phyloP scores from a whole-genome alignment of 768 basidiomycete species.

The Psilocybe azurescens region DNA sequence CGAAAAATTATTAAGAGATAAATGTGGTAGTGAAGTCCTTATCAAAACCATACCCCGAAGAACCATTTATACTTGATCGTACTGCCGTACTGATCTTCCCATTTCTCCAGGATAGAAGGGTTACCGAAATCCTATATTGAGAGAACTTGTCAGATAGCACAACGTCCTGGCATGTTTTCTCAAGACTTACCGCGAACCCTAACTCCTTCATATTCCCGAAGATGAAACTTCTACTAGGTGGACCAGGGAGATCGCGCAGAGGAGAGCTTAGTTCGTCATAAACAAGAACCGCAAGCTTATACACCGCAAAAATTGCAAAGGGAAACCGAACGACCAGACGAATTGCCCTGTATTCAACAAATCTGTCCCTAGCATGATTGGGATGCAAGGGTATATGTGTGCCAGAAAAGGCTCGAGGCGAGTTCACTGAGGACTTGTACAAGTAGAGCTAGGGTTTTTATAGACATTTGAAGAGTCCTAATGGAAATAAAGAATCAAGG shows the following conservation, averaged over 20 bases:
- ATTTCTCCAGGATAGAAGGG: slow-evolving; percentile 39
- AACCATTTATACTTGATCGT: slow-evolving; percentile 48
- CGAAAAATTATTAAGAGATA: too few relatives aligned
- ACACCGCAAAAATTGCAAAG: slow-evolving; percentile 28
- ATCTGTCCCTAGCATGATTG: background rate
- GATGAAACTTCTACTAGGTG: slow-evolving; percentile 26
- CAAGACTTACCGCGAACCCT: slow-evolving; percentile 5
- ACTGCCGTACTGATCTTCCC: slow-evolving; percentile 49
- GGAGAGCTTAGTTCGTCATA: slow-evolving; percentile 39
- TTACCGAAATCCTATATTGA: slow-evolving; percentile 33
- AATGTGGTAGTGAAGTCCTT: too few relatives aligned
- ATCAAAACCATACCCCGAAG: slow-evolving; percentile 40
- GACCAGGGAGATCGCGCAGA: slow-evolving; percentile 51
- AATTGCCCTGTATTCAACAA: slow-evolving; percentile 11
- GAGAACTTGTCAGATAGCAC: background rate
- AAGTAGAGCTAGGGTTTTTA: too few relatives aligned
- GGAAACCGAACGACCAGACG: slow-evolving; percentile 12
- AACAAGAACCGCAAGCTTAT: slow-evolving; percentile 29
- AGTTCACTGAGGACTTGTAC: too few relatives aligned
- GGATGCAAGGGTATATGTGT: too few relatives aligned
- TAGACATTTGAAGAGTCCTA: too few relatives aligned
- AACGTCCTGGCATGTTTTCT: background rate
- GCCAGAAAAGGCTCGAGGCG: too few relatives aligned
- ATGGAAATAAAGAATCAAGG: too few relatives aligned
- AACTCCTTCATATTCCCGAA: slow-evolving; percentile 22